Percentiles rank a stretch among this genome's conserved stretches.
These are phyloP conservation scores for Aaosphaeria pasadenensis DNA, from an alignment of 2,329 filamentous ascomycete genomes.

Conservation along the genomic window DNA sequence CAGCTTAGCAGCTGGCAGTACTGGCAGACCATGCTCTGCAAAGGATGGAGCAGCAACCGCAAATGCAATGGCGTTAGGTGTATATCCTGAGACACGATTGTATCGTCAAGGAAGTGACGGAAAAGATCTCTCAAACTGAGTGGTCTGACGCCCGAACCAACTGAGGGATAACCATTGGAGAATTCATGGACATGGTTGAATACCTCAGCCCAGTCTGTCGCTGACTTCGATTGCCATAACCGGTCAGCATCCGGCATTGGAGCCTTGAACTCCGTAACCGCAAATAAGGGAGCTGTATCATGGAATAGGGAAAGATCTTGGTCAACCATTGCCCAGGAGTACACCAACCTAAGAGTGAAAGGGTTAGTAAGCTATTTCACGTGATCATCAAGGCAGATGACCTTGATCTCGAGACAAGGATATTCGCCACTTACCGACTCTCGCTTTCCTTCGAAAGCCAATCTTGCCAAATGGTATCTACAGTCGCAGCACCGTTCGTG, in stretches of 20 bases:
- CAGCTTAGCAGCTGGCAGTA: slow-evolving; percentile 64
- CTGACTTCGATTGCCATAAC: slow-evolving; percentile 60
- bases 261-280: slow-evolving; percentile 62
- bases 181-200: slow-evolving; percentile 60
- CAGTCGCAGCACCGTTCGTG: slow-evolving; percentile 40
- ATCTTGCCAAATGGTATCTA: slow-evolving; percentile 58
- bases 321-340: slow-evolving; percentile 73
- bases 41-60: slow-evolving; percentile 64
- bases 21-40: slow-evolving; percentile 64
- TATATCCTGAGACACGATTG: slow-evolving; percentile 50
- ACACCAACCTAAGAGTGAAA: slow-evolving; percentile 55
- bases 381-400: slow-evolving; percentile 4
- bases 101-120: slow-evolving; percentile 65
- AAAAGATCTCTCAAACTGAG: slow-evolving; percentile 64
- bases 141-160: slow-evolving; percentile 52
- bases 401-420: slow-evolving; percentile 2
- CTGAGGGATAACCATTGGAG: slow-evolving; percentile 51
- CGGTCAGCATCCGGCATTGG: slow-evolving; percentile 63
- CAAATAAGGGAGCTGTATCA: slow-evolving; percentile 51
- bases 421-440: slow-evolving; percentile 51
- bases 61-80: slow-evolving; percentile 57
- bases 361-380: slow-evolving; percentile 22
- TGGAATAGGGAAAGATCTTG: slow-evolving; percentile 53
- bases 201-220: slow-evolving; percentile 57
- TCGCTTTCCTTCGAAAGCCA: slow-evolving; percentile 65